Evolutionary conservation across 2,329 filamentous ascomycete species (phyloP), one percentile per base, ranked within the genome.

Genomic region (Talaromyces marneffei): DNA sequence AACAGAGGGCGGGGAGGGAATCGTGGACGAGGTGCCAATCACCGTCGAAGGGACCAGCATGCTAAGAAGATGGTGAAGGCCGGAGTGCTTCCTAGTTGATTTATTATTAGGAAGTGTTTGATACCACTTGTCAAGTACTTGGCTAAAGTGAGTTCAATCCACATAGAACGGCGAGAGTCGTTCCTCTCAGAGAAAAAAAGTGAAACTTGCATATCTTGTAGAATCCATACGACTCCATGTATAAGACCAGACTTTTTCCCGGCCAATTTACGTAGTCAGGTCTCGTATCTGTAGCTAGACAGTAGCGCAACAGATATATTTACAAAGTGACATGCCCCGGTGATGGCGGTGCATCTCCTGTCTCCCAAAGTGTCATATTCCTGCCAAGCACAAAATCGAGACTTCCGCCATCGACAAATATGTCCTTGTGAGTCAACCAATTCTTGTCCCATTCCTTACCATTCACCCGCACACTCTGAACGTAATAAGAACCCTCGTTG

Each of bases 11-110:
- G 82, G 33, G 77, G 83, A 7, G 76, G 84, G 35, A 73, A 82
- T 5, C 76, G 82, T 31, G 73, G 83, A 31, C 80, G 85, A 58
- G 82, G 83, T 2, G 92, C 91, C 33, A 96, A 96, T 71, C 92
- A 96, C 72, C 94, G 91, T 73, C 85, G 92, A 27, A 83, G 91
- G 55, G 89, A 95, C 70, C 82, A 84, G 68, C 75, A 84, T 62
- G 84, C 83, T 50, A 83, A 77, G 71, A 87, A 87, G 73, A 83
- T 87, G 77, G 83, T 84, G 2, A 77, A 83, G 64, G 84, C 79
- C 57, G 83, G 83, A 27, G 70, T 72, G 5, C 64, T 76, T 67
- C 71, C 70, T 54, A 72, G 68, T 57, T 42, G 20, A 33, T 52
- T 3, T 4, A 33, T 14, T 33, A 23, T 18, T 1, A 52, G 9